Evolutionary conservation across 768 basidiomycete species (phyloP).

Genomic region (Auriscalpium orientale): DNA sequence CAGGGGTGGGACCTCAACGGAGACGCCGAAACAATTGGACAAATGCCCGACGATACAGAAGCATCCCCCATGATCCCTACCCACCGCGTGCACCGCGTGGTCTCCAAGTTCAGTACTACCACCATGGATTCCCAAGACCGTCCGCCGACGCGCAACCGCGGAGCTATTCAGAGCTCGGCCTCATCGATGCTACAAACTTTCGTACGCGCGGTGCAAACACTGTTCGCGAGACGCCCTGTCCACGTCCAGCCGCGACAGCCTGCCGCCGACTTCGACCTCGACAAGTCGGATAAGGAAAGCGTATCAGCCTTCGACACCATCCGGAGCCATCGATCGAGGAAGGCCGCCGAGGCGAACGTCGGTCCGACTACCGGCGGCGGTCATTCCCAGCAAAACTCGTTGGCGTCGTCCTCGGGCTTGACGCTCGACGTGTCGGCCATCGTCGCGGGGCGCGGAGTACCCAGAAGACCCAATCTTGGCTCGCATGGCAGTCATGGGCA

Average conservation of each 20-base stretch:
- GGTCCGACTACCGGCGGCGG: too few species aligned
- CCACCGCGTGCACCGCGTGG: neutral
- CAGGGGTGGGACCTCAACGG: neutral
- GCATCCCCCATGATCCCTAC: neutral
- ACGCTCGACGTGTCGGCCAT: neutral
- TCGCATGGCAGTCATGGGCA: too few species aligned
- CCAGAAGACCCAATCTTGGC: too few species aligned
- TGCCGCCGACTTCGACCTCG: neutral
- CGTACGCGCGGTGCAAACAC: neutral
- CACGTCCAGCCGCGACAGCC: neutral
- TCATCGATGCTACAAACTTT: neutral
- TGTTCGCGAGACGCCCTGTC: neutral
- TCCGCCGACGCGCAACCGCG: neutral
- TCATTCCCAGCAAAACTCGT: neutral
- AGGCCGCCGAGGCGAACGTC: too few species aligned
- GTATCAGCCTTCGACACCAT: neutral
- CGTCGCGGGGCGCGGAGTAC: too few species aligned
- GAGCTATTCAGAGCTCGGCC: neutral
- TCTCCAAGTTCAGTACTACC: neutral
- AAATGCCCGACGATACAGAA: neutral
- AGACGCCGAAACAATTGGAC: neutral
- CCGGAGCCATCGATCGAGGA: neutral
- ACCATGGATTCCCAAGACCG: neutral
- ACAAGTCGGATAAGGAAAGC: neutral
- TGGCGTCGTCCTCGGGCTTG: neutral